Evolutionary conservation across 345 rosid genomes (phyloP).

Genomic region (Lumnitzera littorea): DNA sequence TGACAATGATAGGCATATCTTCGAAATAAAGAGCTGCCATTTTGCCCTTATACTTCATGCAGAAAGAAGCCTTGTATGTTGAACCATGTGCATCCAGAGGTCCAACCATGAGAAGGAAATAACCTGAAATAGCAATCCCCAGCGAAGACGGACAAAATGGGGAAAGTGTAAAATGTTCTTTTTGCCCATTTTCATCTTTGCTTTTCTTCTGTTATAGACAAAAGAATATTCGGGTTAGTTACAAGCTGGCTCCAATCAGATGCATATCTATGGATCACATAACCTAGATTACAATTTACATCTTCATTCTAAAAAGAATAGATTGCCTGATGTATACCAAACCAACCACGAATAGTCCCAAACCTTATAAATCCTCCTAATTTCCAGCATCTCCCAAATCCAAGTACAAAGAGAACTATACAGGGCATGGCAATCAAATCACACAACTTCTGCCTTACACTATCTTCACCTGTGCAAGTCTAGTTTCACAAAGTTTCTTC

Average conservation of each 20-base stretch:
- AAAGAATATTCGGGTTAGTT: constrained; percentile 33
- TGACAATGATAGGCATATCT: too few relatives aligned
- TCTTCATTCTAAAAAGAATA: constrained; percentile 31
- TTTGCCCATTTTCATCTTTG: background rate
- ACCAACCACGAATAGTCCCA: constrained; percentile 14
- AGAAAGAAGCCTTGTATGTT: too few relatives aligned
- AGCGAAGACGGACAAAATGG: too few relatives aligned
- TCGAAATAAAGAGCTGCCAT: too few relatives aligned
- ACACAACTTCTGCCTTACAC: constrained; percentile 2
- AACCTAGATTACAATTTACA: constrained; percentile 23
- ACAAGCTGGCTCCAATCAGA: constrained; percentile 20
- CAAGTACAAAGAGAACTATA: background rate
- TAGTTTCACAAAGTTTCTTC: background rate
- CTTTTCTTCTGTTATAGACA: constrained; percentile 26
- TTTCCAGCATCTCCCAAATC: constrained; percentile 3
- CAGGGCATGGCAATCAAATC: background rate
- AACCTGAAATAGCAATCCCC: background rate
- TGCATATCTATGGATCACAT: constrained; percentile 10
- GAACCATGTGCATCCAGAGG: background rate
- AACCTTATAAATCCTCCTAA: constrained; percentile 1
- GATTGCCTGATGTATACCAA: constrained; percentile 12
- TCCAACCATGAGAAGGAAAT: background rate
- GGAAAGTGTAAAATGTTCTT: background rate
- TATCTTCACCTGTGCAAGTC: constrained; percentile 1
- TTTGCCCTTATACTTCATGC: too few relatives aligned